Evolutionary conservation across 306 rosid genomes (phyloP).

Genomic region (Comarum palustre): DNA sequence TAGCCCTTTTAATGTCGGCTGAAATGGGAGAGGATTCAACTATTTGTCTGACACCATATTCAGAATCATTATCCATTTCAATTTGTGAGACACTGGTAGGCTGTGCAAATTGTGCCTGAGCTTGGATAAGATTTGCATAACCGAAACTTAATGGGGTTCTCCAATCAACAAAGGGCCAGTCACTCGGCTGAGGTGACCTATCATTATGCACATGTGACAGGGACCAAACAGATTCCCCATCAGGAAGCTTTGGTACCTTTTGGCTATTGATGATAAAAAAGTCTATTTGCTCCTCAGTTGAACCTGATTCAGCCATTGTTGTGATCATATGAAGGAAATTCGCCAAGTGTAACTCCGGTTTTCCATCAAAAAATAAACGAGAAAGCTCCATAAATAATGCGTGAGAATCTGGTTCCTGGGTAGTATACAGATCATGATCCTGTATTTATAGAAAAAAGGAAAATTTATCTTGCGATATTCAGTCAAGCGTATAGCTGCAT

Average conservation of each 20-base stretch:
- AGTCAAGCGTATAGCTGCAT: too few relatives aligned
- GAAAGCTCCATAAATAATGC: conserved; percentile 85
- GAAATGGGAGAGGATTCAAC: conserved; percentile 41
- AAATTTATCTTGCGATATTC: too few relatives aligned
- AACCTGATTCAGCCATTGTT: conserved; percentile 68
- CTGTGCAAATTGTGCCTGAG: conserved; percentile 55
- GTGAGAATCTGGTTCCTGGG: conserved; percentile 60
- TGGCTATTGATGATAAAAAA: conserved; percentile 65
- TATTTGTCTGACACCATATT: conserved; percentile 23
- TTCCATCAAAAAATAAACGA: conserved; percentile 55
- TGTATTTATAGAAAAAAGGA: conserved; percentile 22
- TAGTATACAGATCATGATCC: conserved; percentile 60
- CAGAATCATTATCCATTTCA: conserved; percentile 35
- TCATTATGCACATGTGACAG: conserved; percentile 37
- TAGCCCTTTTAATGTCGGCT: conserved; percentile 40
- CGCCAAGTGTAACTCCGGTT: conserved; percentile 62
- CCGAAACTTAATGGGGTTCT: conserved; percentile 77
- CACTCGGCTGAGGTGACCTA: conserved; percentile 25
- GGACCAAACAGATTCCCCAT: conserved; percentile 74
- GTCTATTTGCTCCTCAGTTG: conserved; percentile 62
- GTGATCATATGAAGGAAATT: conserved; percentile 87
- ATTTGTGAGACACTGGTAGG: conserved; percentile 29
- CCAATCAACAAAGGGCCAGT: conserved; percentile 90
- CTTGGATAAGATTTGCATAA: too few relatives aligned
- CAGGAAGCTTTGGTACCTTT: conserved; percentile 57